Conservation (phyloP, 345 rosid species). For the Lepidium didymum region DNA sequence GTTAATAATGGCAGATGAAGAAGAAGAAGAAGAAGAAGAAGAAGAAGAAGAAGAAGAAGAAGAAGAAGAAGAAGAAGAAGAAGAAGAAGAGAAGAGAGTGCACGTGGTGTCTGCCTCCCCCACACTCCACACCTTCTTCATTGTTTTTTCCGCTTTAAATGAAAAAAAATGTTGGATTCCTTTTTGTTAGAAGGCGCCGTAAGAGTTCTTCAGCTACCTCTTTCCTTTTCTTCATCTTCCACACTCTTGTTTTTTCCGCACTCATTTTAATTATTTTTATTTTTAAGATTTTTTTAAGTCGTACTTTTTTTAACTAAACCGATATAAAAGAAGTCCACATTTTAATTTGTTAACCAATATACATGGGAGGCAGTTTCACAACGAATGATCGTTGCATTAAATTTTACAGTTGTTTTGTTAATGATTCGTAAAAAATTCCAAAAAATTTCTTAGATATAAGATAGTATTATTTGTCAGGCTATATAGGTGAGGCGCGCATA, state of each 20-base stretch:
- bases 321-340: no score
- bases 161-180: background rate
- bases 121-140: slow-evolving; percentile 30
- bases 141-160: background rate
- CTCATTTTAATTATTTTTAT: background rate
- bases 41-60: slow-evolving; percentile 2
- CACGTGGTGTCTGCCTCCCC: slow-evolving; percentile 63
- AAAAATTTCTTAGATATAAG: no score
- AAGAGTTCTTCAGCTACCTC: slow-evolving; percentile 33
- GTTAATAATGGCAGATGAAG: slow-evolving; percentile 31
- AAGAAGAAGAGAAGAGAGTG: slow-evolving; percentile 19
- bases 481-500: no score
- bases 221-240: slow-evolving; percentile 1
- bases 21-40: no score
- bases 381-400: no score
- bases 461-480: no score
- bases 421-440: no score
- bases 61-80: background rate
- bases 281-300: background rate
- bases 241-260: slow-evolving; percentile 26
- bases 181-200: slow-evolving; percentile 11
- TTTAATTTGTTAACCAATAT: no score
- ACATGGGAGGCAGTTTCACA: no score
- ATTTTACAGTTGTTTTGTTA: no score
- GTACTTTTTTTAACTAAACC: background rate